Conservation (phyloP, 1,284 basidiomycete species). For the Heterobasidion parviporum region DNA sequence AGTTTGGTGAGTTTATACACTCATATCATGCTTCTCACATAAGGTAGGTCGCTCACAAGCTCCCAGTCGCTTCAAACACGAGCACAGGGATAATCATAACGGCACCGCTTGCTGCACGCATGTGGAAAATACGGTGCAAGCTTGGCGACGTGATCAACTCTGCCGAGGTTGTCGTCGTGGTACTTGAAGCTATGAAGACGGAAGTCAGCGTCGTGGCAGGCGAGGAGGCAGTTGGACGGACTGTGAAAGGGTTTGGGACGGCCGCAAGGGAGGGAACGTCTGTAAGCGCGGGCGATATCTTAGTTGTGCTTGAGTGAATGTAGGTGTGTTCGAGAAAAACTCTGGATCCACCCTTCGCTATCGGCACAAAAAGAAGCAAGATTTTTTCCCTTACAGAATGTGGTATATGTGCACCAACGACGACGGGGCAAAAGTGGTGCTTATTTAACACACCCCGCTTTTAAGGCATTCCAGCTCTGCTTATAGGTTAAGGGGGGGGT, state of each 20-base stretch:
- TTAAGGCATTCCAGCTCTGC: too few species aligned
- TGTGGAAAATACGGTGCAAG: conserved; percentile 48
- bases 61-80: neutral
- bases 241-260: conserved; percentile 29
- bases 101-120: conserved; percentile 42
- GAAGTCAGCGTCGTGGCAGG: conserved; percentile 45
- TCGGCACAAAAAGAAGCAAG: too few species aligned
- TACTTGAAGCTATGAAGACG: conserved; percentile 73
- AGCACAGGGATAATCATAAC: conserved; percentile 15
- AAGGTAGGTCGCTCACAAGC: neutral
- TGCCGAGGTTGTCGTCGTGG: conserved; percentile 39
- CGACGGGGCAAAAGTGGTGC: too few species aligned
- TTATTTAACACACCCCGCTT: too few species aligned
- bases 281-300: conserved; percentile 36
- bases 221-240: conserved; percentile 36
- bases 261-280: conserved; percentile 32
- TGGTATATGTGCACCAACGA: too few species aligned
- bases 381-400: too few species aligned
- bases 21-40: too few species aligned
- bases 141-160: conserved; percentile 36
- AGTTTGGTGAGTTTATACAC: too few species aligned
- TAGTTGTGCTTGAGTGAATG: conserved; percentile 26
- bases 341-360: too few species aligned
- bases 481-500: too few species aligned
- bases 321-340: too few species aligned